A percentile compares a stretch with the other conserved stretches of the same genome.
Conservation (phyloP, 768 basidiomycete species). For the Leccinellum rugosiceps region DNA sequence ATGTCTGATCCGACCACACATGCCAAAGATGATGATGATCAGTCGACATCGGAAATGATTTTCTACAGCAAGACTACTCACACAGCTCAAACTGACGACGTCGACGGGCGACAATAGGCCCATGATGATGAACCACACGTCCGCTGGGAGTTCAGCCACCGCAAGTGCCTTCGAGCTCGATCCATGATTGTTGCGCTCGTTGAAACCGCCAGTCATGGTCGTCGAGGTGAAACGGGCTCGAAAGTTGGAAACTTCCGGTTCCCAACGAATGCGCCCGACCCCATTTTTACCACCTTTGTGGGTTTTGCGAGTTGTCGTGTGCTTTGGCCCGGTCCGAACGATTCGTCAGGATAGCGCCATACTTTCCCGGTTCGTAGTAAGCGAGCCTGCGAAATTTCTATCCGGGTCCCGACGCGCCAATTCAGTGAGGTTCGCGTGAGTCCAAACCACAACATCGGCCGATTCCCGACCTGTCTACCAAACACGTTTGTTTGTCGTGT, state of each 20-base stretch:
- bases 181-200: background rate
- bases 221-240: background rate
- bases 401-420: too few relatives aligned
- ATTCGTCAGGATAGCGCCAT: constrained; percentile 24
- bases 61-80: constrained; percentile 11
- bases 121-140: constrained; percentile 32
- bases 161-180: too few relatives aligned
- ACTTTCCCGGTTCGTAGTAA: background rate
- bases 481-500: background rate
- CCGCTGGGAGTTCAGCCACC: constrained; percentile 16
- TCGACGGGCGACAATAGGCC: constrained; percentile 24
- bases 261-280: background rate
- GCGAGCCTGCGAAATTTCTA: constrained; percentile 9
- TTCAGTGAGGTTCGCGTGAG: too few relatives aligned
- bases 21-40: background rate
- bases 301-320: constrained; percentile 3
- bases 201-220: background rate
- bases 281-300: constrained; percentile 10
- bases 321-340: background rate
- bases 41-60: background rate
- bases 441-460: too few relatives aligned
- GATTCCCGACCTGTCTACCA: too few relatives aligned
- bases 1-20: constrained; percentile 16
- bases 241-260: background rate
- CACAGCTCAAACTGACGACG: constrained; percentile 22